Conservation (phyloP, 2,329 filamentous ascomycete genomes). For the Huntiella omanensis region DNA sequence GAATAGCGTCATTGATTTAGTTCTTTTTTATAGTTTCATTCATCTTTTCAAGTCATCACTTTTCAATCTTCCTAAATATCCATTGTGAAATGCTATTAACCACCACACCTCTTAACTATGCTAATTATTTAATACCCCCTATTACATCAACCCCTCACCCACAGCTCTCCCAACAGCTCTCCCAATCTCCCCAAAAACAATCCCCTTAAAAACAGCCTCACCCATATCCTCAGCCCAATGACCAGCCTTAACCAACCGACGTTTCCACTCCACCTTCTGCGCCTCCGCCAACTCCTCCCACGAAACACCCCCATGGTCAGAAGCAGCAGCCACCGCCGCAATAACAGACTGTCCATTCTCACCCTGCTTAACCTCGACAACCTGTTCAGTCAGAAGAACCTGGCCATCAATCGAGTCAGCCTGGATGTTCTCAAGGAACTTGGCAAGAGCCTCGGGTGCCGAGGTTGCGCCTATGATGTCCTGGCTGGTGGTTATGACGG, state of each 20-base stretch:
- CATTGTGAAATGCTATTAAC: not conserved
- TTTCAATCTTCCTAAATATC: not conserved
- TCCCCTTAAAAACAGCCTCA: constrained; percentile 55
- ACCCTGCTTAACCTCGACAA: not conserved
- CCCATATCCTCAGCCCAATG: constrained; percentile 67
- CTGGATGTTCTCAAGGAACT: constrained; percentile 8
- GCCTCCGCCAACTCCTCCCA: constrained; percentile 53
- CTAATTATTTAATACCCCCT: not conserved
- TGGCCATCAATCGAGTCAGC: constrained; percentile 1
- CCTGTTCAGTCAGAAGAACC: constrained; percentile 8
- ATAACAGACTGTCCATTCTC: constrained; percentile 1
- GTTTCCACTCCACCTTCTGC: constrained; percentile 51
- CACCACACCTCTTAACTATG: not conserved
- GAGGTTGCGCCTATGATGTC: not conserved
- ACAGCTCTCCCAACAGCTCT: constrained; percentile 38
- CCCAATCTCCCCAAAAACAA: constrained; percentile 58
- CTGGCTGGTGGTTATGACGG: not conserved
- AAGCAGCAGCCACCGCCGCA: constrained; percentile 25
- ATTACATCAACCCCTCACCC: constrained; percentile 14
- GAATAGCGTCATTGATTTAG: not conserved
- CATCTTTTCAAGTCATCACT: not conserved
- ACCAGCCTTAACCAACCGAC: constrained; percentile 47
- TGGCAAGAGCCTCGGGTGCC: not conserved
- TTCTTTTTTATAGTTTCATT: not conserved
- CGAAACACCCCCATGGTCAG: constrained; percentile 34